Conservation (phyloP, 345 rosid genomes). For the Eucalyptus sideroxylon region DNA sequence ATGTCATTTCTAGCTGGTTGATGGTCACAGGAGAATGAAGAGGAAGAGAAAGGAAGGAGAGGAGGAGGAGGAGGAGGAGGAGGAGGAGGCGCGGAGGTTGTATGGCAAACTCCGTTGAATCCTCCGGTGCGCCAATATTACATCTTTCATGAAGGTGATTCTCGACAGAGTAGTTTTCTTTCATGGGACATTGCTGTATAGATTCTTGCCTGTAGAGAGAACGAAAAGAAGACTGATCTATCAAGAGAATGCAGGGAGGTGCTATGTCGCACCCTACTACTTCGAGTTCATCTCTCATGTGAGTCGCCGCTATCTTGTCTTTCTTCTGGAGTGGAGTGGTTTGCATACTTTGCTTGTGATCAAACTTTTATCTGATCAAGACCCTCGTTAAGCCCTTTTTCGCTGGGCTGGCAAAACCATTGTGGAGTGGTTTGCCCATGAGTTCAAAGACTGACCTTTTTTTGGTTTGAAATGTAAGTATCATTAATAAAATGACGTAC, state of each 20-base stretch:
- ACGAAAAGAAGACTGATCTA: not conserved
- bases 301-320: not conserved
- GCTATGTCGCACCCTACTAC: conserved; percentile 78
- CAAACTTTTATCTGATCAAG: not conserved
- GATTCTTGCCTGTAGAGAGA: not conserved
- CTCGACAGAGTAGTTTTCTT: not conserved
- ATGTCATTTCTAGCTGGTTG: not conserved
- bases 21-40: not conserved
- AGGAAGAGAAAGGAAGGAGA: conserved; percentile 12
- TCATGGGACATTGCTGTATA: not conserved
- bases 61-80: not conserved
- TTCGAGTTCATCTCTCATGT: conserved; percentile 91
- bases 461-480: too few species aligned
- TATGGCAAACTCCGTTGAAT: conserved; percentile 59
- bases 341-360: not conserved
- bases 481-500: too few species aligned
- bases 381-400: not conserved
- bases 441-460: conserved; percentile 24
- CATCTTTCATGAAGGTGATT: conserved; percentile 53
- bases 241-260: conserved; percentile 40
- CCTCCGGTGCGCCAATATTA: conserved; percentile 54
- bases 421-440: conserved; percentile 80
- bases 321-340: not conserved
- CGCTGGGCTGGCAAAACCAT: conserved; percentile 85
- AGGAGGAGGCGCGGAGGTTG: conserved; percentile 27